These are phyloP conservation scores for Phoma sp. DNA, from an alignment of 2,329 filamentous ascomycete species.

Conservation along the genomic window DNA sequence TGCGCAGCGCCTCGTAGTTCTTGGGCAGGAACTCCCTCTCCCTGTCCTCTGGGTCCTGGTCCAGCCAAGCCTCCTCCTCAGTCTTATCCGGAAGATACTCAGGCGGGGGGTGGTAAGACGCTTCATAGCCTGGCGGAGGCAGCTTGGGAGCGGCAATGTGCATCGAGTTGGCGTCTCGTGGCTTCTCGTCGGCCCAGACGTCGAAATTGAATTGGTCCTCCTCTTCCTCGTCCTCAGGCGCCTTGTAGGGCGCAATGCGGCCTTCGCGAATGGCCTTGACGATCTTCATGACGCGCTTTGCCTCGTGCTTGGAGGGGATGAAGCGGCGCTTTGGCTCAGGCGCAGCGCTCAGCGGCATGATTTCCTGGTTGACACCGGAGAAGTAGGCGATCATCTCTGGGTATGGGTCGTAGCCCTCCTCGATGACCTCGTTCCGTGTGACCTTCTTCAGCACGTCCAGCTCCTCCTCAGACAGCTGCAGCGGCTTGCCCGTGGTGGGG, in stretches of 20 bases:
- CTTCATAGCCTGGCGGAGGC: conserved; percentile 89
- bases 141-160: conserved; percentile 93
- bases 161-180: conserved; percentile 82
- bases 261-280: conserved; percentile 95
- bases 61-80: conserved; percentile 85
- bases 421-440: conserved; percentile 84
- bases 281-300: conserved; percentile 95
- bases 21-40: conserved; percentile 87
- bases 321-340: conserved; percentile 97
- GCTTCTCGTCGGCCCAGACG: conserved; percentile 91
- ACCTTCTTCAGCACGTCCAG: conserved; percentile 86
- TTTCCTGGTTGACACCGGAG: conserved; percentile 78
- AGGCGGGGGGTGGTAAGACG: conserved; percentile 93
- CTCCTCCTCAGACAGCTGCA: conserved; percentile 86
- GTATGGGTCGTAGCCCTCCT: conserved; percentile 91
- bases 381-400: conserved; percentile 95
- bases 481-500: conserved; percentile 87
- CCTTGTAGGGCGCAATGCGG: conserved; percentile 87
- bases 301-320: conserved; percentile 94
- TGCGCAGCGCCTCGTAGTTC: conserved; percentile 81
- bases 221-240: conserved; percentile 75
- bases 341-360: conserved; percentile 92
- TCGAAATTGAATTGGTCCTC: conserved; percentile 80
- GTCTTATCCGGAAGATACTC: conserved; percentile 90
- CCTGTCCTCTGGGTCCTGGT: conserved; percentile 85